Conservation (phyloP, 2,329 filamentous ascomycete species). For the Trichoderma sp. region DNA sequence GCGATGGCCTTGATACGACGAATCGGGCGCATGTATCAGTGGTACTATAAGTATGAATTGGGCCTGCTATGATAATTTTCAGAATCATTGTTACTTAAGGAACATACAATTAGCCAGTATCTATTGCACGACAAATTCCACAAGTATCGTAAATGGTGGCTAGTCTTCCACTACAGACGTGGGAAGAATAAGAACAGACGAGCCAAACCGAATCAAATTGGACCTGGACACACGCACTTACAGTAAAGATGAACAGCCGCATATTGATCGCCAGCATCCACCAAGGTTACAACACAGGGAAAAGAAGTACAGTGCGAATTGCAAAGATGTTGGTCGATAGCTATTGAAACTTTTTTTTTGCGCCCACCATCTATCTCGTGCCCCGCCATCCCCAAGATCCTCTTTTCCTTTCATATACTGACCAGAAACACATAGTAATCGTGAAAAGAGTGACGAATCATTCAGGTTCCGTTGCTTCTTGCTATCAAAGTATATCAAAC, state of each 20-base stretch:
- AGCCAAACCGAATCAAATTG: background rate
- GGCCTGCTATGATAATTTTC: background rate
- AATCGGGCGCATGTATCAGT: background rate
- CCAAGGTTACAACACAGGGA: too few species aligned
- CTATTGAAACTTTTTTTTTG: background rate
- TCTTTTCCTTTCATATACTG: background rate
- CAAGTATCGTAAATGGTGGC: too few species aligned
- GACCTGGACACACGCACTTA: background rate
- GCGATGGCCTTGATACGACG: background rate
- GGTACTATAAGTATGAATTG: background rate
- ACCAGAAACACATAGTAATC: background rate
- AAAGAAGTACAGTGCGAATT: background rate
- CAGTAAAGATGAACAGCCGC: too few species aligned
- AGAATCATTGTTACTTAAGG: too few species aligned
- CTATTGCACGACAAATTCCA: too few species aligned
- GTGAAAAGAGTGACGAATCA: background rate
- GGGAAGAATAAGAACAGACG: background rate
- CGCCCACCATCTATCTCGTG: background rate
- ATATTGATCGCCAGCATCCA: background rate
- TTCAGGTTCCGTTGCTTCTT: background rate
- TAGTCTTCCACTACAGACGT: background rate
- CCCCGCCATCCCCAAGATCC: background rate
- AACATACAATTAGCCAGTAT: too few species aligned
- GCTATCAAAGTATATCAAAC: background rate
- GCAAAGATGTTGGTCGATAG: background rate